Evolutionary conservation across 345 rosid species (phyloP).

Genomic region (Moricandia arvensis): DNA sequence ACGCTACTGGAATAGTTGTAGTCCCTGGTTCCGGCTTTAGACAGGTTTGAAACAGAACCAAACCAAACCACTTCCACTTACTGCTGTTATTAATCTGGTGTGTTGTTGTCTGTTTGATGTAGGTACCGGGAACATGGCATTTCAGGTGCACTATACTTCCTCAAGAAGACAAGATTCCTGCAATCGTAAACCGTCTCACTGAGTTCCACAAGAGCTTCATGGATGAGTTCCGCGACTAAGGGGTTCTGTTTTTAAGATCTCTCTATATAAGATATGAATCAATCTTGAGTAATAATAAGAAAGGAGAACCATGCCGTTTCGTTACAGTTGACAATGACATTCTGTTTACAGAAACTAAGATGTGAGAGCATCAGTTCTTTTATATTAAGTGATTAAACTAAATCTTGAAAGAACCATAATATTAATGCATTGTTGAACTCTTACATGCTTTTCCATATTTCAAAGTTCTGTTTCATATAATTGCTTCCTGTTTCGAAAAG

Average conservation of each 20-base stretch:
- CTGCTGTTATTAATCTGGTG: not conserved
- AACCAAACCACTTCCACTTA: not conserved
- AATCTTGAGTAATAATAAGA: slow-evolving; percentile 22
- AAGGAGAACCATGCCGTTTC: not conserved
- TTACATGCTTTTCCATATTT: not conserved
- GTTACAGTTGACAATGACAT: no score
- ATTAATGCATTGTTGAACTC: not conserved
- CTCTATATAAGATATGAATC: not conserved
- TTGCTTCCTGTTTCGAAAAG: not conserved
- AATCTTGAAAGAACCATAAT: not conserved
- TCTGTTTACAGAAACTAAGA: not conserved
- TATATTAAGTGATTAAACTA: not conserved
- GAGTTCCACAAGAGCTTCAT: slow-evolving; percentile 85
- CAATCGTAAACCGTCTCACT: slow-evolving; percentile 63
- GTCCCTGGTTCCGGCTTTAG: slow-evolving; percentile 99
- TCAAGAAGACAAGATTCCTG: slow-evolving; percentile 93
- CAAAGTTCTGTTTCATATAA: not conserved
- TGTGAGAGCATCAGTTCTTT: slow-evolving; percentile 13
- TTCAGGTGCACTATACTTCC: slow-evolving; percentile 95
- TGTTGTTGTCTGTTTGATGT: slow-evolving; percentile 7
- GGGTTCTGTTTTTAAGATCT: not conserved
- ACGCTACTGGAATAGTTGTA: slow-evolving; percentile 84
- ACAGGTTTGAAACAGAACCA: slow-evolving; percentile 48
- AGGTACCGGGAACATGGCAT: slow-evolving; percentile 99
- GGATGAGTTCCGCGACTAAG: slow-evolving; percentile 65